Conservation (phyloP, 345 rosid genomes). For the Brassica carinata region DNA sequence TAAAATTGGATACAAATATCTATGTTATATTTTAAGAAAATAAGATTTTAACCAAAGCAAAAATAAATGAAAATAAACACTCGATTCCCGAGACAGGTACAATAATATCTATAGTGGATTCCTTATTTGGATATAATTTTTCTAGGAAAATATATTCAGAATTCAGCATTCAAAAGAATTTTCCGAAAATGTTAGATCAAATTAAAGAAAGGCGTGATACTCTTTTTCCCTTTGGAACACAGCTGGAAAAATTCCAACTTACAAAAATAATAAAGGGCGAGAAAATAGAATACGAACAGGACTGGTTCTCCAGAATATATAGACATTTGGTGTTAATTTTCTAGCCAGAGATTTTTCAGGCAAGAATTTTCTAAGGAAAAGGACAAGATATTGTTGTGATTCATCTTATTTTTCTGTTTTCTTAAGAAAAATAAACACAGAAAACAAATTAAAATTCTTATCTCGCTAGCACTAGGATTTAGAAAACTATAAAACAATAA, state of each 20-base stretch:
- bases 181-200: conserved; percentile 9
- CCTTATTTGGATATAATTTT: conserved; percentile 16
- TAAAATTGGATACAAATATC: conserved; percentile 10
- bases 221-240: conserved; percentile 25
- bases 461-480: background rate
- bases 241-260: conserved; percentile 32
- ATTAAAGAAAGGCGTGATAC: conserved; percentile 10
- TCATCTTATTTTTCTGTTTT: background rate
- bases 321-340: conserved; percentile 25
- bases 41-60: background rate
- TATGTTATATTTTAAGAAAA: conserved; percentile 1
- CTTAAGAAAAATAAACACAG: background rate
- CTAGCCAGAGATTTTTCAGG: conserved; percentile 42
- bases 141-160: background rate
- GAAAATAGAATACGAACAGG: conserved; percentile 30
- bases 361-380: conserved; percentile 27
- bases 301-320: conserved; percentile 34
- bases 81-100: background rate
- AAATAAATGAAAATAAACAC: background rate
- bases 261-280: conserved; percentile 3
- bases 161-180: conserved; percentile 5
- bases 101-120: conserved; percentile 26
- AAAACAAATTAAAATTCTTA: background rate
- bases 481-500: background rate
- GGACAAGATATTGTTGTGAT: background rate